Conservation (phyloP, 2,329 filamentous ascomycete species). For the Seiridium unicorne region DNA sequence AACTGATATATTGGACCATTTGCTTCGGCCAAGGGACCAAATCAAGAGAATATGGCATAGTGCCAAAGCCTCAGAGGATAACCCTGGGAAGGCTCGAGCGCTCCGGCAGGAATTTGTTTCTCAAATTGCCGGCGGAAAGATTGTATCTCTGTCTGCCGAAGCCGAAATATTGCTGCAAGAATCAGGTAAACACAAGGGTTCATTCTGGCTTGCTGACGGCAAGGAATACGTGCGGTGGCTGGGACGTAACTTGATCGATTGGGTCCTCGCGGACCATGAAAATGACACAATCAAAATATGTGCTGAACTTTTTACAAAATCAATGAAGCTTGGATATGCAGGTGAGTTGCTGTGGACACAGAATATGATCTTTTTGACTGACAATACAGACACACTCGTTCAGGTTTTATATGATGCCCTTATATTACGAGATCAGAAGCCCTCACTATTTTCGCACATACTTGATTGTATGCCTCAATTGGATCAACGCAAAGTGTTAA, state of each 20-base stretch:
- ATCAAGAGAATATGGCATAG: constrained; percentile 22
- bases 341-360: constrained; percentile 43
- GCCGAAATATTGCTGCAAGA: constrained; percentile 49
- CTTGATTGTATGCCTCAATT: constrained; percentile 34
- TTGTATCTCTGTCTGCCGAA: constrained; percentile 52
- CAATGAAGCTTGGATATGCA: constrained; percentile 69
- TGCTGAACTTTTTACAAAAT: constrained; percentile 52
- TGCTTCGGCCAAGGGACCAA: constrained; percentile 29
- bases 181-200: constrained; percentile 25
- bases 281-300: constrained; percentile 38
- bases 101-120: constrained; percentile 43
- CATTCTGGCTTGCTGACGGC: constrained; percentile 64
- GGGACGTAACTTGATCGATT: constrained; percentile 58
- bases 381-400: constrained; percentile 38
- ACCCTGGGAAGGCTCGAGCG: constrained; percentile 25
- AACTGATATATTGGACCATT: constrained; percentile 40
- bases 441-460: constrained; percentile 27
- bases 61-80: constrained; percentile 11
- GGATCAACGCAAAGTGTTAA: constrained; percentile 43
- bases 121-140: constrained; percentile 45
- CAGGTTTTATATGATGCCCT: constrained; percentile 23
- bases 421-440: constrained; percentile 19
- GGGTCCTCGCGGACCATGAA: constrained; percentile 30
- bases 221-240: constrained; percentile 70
- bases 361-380: background rate